Conservation (phyloP, 148 eudicot genomes). For the Pouteria glomerata region DNA sequence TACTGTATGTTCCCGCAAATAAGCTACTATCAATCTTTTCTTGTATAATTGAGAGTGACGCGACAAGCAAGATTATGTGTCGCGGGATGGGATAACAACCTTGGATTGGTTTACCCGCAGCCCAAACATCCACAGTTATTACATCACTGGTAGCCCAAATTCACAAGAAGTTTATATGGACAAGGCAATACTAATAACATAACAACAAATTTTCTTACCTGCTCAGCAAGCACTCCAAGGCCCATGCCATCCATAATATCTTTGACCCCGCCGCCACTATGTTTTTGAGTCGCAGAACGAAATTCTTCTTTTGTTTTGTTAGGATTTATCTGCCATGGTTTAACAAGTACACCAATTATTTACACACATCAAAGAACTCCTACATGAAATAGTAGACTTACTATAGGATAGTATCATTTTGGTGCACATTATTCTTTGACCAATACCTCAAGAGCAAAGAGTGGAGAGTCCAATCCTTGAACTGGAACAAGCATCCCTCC, state of each 20-base stretch:
- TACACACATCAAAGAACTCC: not conserved
- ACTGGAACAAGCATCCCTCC: conserved; percentile 74
- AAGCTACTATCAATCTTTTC: too few relatives aligned
- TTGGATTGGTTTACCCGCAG: too few relatives aligned
- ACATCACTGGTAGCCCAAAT: not conserved
- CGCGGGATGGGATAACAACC: too few relatives aligned
- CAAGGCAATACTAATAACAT: not conserved
- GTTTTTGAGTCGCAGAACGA: conserved; percentile 31
- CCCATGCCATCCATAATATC: conserved; percentile 80
- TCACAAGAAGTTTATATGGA: not conserved
- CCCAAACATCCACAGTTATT: not conserved
- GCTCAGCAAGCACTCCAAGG: conserved; percentile 64
- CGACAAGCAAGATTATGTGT: too few relatives aligned
- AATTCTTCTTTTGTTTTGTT: conserved; percentile 62
- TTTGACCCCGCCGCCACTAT: conserved; percentile 47
- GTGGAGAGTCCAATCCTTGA: conserved; percentile 61
- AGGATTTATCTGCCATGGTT: conserved; percentile 53
- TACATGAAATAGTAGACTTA: conserved; percentile 1
- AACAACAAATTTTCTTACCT: conserved; percentile 29
- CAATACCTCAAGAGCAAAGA: conserved; percentile 75
- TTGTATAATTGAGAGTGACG: too few relatives aligned
- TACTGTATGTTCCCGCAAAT: too few relatives aligned
- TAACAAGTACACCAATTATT: not conserved
- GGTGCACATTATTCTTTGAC: not conserved
- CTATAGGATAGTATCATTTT: not conserved